Evolutionary conservation across 495 filamentous ascomycete species (phyloP), one percentile per base, ranked within the genome.

Genomic region (Trichoderma parareesei): DNA sequence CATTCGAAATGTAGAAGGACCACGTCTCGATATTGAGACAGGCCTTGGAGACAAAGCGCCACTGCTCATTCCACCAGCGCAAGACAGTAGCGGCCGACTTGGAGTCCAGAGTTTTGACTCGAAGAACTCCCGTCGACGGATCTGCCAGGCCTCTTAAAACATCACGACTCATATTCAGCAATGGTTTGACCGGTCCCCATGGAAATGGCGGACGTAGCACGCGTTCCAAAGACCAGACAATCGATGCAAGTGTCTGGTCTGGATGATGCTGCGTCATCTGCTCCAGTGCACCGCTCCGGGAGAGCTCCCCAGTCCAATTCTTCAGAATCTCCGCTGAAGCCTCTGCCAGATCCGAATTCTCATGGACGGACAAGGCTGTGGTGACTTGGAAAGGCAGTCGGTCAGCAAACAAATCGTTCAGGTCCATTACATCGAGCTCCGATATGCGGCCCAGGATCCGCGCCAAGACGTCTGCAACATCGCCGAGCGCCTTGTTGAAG

Each of bases 91-190:
- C 79, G 33, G 82, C 78, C 68, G 93, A 89, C 55, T 77, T 77
- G n/a, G 79, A 71, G 33, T 83, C 81, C 40, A 85, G 76, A 11
- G 81, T 80, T 44, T 82, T 84, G 48, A 84, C 86, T 62, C 92
- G 82, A 38, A 98, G 82, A 61, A 96, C 81, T 64, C 94, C 95
- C 64, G 85, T 84, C 59, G 90, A 85, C 5, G 84, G 84, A 66
- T 96, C 90, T 81, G 91, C 94, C 38, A 98, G 85, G 67, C 88
- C 83, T 67, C 90, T 85, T 42, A 98, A 77, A 40, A 96, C 82
- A 68, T 92, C 90, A 37, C 85, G 85, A 64, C 85, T 85, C 42
- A 87, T 88, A 66, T 88, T 89, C 49, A 96, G 75, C 77, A 92
- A 82, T 49, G 84, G 84, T 4, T 85, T 84, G 65, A 87, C 85